These are phyloP conservation scores for Colletotrichum lentis DNA, from an alignment of 2,329 filamentous ascomycete species.

Conservation along the genomic window DNA sequence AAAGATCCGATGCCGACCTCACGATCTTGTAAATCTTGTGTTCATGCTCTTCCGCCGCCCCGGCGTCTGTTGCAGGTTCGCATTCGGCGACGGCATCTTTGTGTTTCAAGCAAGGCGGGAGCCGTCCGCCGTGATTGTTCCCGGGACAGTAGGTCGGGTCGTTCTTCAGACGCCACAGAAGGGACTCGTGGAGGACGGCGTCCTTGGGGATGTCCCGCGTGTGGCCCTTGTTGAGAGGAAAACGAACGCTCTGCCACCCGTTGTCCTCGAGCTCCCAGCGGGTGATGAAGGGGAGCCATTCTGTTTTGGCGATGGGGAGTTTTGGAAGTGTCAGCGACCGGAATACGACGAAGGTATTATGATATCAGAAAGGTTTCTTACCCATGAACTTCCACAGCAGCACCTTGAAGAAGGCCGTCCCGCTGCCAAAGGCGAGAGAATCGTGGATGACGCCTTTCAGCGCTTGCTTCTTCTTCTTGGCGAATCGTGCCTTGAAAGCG, in stretches of 20 bases:
- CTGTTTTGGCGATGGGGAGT: conserved; percentile 36
- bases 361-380: conserved; percentile 40
- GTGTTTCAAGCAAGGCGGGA: conserved; percentile 46
- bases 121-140: conserved; percentile 47
- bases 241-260: conserved; percentile 48
- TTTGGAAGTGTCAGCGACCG: neutral
- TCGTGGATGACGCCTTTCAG: conserved; percentile 50
- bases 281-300: conserved; percentile 51
- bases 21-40: conserved; percentile 17
- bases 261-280: conserved; percentile 51
- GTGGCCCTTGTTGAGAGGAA: conserved; percentile 50
- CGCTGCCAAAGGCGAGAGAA: conserved; percentile 49
- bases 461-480: conserved; percentile 43
- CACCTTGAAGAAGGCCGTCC: conserved; percentile 51
- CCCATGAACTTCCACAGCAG: conserved; percentile 55
- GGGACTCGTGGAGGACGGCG: conserved; percentile 51
- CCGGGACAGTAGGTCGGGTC: conserved; percentile 43
- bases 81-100: conserved; percentile 10
- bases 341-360: accelerated
- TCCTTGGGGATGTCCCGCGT: conserved; percentile 51
- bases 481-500: conserved; percentile 42
- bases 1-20: conserved; percentile 14
- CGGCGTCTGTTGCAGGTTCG: neutral
- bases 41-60: neutral
- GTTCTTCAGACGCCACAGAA: conserved; percentile 47